Percentiles rank a stretch among this genome's conserved stretches.
phyloP scores from a whole-genome alignment of 2,329 filamentous ascomycete genomes.

The Fusarium beomiforme region DNA sequence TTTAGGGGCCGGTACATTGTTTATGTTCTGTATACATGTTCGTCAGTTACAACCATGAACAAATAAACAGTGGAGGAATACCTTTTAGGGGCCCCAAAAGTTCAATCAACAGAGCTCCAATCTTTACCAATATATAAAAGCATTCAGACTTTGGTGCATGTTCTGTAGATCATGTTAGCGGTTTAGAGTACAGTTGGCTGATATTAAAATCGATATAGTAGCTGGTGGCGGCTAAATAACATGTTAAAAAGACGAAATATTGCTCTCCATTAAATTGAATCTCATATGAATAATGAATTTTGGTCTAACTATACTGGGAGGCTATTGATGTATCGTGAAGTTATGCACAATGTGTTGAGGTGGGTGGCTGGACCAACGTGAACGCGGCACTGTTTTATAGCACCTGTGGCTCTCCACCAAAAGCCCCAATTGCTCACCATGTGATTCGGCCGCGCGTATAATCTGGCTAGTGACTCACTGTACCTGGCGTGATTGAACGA shows the following conservation, averaged over 20 bases:
- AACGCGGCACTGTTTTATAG: background rate
- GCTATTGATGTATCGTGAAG: background rate
- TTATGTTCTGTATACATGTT: background rate
- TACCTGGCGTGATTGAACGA: background rate
- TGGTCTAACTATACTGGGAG: background rate
- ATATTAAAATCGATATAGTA: background rate
- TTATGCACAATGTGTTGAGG: background rate
- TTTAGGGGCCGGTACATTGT: background rate
- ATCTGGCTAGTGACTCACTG: rapidly evolving
- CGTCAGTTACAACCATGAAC: background rate
- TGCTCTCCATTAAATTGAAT: too few relatives aligned
- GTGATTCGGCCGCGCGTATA: background rate
- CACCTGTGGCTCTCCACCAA: rapidly evolving
- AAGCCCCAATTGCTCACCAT: background rate
- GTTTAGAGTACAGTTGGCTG: background rate
- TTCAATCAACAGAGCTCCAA: too few relatives aligned
- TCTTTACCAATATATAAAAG: too few relatives aligned
- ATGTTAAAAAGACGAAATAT: too few relatives aligned
- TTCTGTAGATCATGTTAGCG: rapidly evolving
- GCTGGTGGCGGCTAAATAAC: rapidly evolving
- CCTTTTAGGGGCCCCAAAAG: too few relatives aligned
- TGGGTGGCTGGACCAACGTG: background rate
- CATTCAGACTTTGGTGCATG: too few relatives aligned
- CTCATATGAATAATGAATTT: background rate
- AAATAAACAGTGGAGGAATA: background rate